Conservation (phyloP, 2,329 filamentous ascomycete genomes). For the Claviceps paspali region DNA sequence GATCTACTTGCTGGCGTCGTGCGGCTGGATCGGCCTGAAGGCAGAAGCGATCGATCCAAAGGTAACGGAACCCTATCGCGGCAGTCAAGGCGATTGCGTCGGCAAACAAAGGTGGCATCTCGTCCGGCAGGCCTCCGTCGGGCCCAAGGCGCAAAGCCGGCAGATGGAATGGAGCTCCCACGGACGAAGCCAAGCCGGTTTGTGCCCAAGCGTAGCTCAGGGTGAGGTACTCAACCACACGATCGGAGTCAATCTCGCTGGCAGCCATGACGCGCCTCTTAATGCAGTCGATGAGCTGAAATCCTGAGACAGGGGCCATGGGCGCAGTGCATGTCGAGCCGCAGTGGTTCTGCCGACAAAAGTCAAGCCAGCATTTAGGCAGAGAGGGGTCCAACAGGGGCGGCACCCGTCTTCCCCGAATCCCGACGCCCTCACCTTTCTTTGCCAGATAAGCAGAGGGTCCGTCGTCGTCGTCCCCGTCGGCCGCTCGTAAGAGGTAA, state of each 20-base stretch:
- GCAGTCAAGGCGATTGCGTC: constrained; percentile 19
- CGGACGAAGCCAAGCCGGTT: constrained; percentile 8
- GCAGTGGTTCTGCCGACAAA: constrained; percentile 17
- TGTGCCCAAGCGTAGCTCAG: constrained; percentile 21
- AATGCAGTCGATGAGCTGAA: constrained; percentile 19
- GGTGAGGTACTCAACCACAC: constrained; percentile 16
- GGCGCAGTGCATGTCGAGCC: constrained; percentile 10
- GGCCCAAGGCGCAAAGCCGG: neutral
- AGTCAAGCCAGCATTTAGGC: constrained; percentile 19
- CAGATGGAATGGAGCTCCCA: neutral
- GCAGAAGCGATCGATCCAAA: constrained; percentile 24
- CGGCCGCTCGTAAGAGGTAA: constrained; percentile 18
- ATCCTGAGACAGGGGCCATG: constrained; percentile 11
- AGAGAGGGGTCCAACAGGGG: constrained; percentile 16
- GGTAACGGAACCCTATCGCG: constrained; percentile 19
- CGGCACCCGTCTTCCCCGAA: constrained; percentile 19
- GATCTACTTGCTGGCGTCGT: constrained; percentile 14
- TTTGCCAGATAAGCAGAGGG: constrained; percentile 5
- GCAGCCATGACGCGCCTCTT: constrained; percentile 15
- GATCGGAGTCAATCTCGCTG: constrained; percentile 12
- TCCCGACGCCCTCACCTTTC: constrained; percentile 8
- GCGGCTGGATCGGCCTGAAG: constrained; percentile 15
- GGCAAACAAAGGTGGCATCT: constrained; percentile 15
- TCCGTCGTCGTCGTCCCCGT: constrained; percentile 11
- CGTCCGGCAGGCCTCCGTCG: constrained; percentile 10